These are phyloP conservation scores for Castanopsis chinensis DNA, from an alignment of 306 rosid species.

Conservation along the genomic window DNA sequence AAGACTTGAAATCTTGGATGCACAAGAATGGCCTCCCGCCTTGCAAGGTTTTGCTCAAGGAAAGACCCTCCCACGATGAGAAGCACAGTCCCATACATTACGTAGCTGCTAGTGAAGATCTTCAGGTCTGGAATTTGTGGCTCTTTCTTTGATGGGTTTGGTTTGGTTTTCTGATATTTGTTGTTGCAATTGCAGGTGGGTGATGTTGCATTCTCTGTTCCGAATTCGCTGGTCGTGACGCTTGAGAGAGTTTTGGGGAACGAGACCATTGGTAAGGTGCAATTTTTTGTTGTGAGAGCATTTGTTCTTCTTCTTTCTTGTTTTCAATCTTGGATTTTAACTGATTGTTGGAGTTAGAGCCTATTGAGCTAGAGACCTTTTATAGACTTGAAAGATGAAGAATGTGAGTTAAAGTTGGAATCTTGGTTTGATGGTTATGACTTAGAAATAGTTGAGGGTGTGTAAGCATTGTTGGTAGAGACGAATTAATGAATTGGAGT, in stretches of 20 bases:
- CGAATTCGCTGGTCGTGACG: slow-evolving; percentile 81
- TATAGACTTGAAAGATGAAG: background rate
- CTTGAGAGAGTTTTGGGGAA: slow-evolving; percentile 94
- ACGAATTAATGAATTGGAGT: too few species aligned
- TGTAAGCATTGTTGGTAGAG: too few species aligned
- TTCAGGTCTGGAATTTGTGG: slow-evolving; percentile 40
- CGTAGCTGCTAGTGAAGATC: slow-evolving; percentile 89
- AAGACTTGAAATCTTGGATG: slow-evolving; percentile 89
- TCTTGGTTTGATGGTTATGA: too few species aligned
- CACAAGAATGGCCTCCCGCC: slow-evolving; percentile 81
- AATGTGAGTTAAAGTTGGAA: too few species aligned
- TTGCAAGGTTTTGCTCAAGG: slow-evolving; percentile 79
- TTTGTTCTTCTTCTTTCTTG: background rate
- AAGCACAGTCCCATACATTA: slow-evolving; percentile 68
- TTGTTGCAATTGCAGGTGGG: slow-evolving; percentile 54
- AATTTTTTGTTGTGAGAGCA: slow-evolving; percentile 5
- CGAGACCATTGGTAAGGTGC: slow-evolving; percentile 83
- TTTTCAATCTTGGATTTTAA: background rate
- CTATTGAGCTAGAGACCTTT: background rate
- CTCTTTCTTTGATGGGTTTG: slow-evolving; percentile 11
- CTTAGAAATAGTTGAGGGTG: too few species aligned
- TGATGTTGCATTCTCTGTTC: slow-evolving; percentile 87
- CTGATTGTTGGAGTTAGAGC: background rate
- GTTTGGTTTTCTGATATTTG: slow-evolving; percentile 5
- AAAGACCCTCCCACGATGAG: slow-evolving; percentile 54